Evolutionary conservation across 208 protist species (phyloP), one percentile per base, ranked within the genome.

Genomic region (Trypanosoma avium): DNA sequence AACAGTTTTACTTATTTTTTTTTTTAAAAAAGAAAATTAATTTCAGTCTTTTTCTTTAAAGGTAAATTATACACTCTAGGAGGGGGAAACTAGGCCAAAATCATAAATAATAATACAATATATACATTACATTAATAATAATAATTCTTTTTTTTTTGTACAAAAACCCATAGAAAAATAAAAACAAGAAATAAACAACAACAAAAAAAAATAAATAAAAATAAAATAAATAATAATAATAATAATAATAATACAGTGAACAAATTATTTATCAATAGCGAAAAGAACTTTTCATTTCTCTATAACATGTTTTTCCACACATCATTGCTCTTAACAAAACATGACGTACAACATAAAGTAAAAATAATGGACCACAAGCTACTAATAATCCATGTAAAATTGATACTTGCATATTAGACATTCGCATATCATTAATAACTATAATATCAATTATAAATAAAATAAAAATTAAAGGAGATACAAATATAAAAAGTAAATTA

Each of bases 351-450:
- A 69, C 59, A 61, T 70, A 61, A 2, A 77, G 40, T 21, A 77
- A n/a, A 49, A 67, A 42, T 1, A 63, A 29, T 24, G 58, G 12
- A 7, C 70, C 64, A 22, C 43, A 43, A 10, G 24, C 62, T 19
- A 71, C 27, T n/a, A 67, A 46, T 6, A 70, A 17, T 6, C 46
- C 70, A 9, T 77, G 63, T 15, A 77, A 49, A 1, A 77, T 21
- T 12, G 63, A 52, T 17, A 77, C 58, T 13, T 22, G 61, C 29
- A 61, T 26, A 7, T 22, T 30, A 5, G 22, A 22, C 22, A 42
- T 17, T 3, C 52, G 42, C 48, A 57, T 55, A 13, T 67, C 64
- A 52, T 69, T 35, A 26, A 62, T 26, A 10, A 52, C 49, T 48
- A 61, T 32, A 27, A 61, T 60, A 32, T 77, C 70, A 17, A 77